A percentile compares a stretch with the other conserved stretches of the same genome.
Conservation (phyloP, 345 rosid genomes). For the Streptanthus diversifolius region DNA sequence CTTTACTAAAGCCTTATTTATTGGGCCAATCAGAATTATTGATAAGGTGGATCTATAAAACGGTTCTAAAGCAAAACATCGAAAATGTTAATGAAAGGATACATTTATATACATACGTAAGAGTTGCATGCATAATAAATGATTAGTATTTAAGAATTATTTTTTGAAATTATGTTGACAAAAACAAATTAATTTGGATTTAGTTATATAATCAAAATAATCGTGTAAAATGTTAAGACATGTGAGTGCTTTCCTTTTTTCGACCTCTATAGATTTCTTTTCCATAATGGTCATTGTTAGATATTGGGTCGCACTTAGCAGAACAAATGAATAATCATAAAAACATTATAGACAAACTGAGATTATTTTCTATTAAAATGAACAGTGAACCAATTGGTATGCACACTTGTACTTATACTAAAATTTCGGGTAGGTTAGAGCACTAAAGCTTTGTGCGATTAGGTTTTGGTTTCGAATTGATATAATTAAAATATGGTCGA, state of each 20-base stretch:
- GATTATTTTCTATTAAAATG: neutral
- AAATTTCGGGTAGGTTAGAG: slow-evolving; percentile 25
- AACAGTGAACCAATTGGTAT: neutral
- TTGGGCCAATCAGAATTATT: neutral
- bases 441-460: slow-evolving; percentile 18
- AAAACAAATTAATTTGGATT: no score
- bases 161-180: no score
- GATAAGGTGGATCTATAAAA: neutral
- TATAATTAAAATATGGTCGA: neutral
- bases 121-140: no score
- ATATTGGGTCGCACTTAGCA: slow-evolving; percentile 1
- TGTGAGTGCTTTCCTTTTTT: slow-evolving; percentile 11
- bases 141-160: no score
- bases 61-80: no score
- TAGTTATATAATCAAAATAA: slow-evolving; percentile 14
- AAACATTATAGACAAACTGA: neutral
- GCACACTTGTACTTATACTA: neutral
- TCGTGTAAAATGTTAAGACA: neutral
- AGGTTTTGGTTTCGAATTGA: neutral
- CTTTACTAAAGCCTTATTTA: neutral
- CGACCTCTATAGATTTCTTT: slow-evolving; percentile 3
- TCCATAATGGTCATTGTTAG: slow-evolving; percentile 9
- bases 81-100: no score
- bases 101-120: no score
- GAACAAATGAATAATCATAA: neutral